Base-by-base conservation (phyloP, 2,329 filamentous ascomycete species). In the Aspergillus awamori region DNA sequence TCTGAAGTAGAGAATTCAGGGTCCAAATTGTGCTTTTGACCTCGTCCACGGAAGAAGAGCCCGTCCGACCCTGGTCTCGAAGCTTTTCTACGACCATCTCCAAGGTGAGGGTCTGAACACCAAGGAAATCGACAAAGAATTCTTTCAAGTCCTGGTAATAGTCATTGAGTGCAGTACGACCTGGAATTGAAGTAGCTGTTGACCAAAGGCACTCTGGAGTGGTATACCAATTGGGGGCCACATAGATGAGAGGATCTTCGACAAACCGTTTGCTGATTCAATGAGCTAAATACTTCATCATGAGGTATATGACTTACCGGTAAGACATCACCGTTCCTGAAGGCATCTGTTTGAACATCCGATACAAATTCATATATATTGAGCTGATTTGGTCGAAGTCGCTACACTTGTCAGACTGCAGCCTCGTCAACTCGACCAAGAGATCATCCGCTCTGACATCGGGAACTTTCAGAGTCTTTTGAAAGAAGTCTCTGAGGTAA, bases 31-130 rank as follows among this genome's bases (percentile, higher is more conserved):
- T 63, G 7, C 53, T 20, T 26, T 63, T 63, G n/a, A 61, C 36
- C 4, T 61, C 48, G 6, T 53, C 8, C 20, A 61, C 41, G 4
- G 61, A 58, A 10, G 56, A 17, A 2, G 38, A 41, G 24, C 28
- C 15, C 13, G 15, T 36, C 13, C 10, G 30, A 53, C 55, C 62
- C 43, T 59, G 58, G 28, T 59, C 52, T 5, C 61, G 15, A 24
- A 63, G 17, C 43, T 61, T 59, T 26, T 57, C 39, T 15, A 59
- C 24, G n/a, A 63, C 55, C 59, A 63, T 59, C n/a, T 61, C 17
- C n/a, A 61, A 20, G 10, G 62, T 63, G 4, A 63, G 49, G 22
- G 56, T 61, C 28, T 36, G 39, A 20, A 64, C 59, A 17, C 52
- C 56, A 2, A 62, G 17, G 13, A 53, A 8, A 13, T 59, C 56